Base-by-base conservation (phyloP, 441 rosid genomes). In the Capsella rubella region DNA sequence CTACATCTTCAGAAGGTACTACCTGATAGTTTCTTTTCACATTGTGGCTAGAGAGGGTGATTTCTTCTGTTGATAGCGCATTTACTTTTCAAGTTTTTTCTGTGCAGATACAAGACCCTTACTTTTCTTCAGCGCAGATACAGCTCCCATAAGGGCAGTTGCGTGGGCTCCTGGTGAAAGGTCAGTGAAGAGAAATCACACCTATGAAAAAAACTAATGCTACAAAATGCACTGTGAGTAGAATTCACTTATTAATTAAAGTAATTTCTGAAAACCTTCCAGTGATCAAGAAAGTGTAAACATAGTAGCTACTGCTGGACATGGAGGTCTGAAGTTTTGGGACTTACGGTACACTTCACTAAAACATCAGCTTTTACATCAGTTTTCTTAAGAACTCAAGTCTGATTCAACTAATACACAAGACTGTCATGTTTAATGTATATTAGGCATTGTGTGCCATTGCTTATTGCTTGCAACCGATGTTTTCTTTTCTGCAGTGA, bases 141-240 rank as follows among this genome's bases (percentile, higher is more conserved):
- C 94, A 39, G 65, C 78, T 73, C 91, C 96, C 67, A 86, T 93
- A 75, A 89, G 97, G 84, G 83, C 97, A 45, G 83, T 95, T 73
- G 89, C 94, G 49, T 95, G 98, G 99, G 95, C 96, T 68, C 97
- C 99, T 54, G 57, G 54, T 72, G 90, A 79, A 76, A 86, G 97
- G 99, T 93, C 27, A 73, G 85, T 81, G 68, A 57, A 70, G 45
- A 71, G 52, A 50, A 60, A 42, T 43, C 28, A 25, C 56, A 52
- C 32, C 56, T n/a, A 52, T 11, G 25, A 52, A 5, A 51, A 21
- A 43, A 31, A 18, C 46, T 5, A 16, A 18, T 56, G 21, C 63
- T 32, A 42, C 55, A 45, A 12, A 42, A 8, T 69, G 4, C 47
- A 45, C 32, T 3, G 27, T 16, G 21, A 50, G 60, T 1, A 52